Conservation (phyloP, 2,329 filamentous ascomycete genomes). For the Beauveria sp. region DNA sequence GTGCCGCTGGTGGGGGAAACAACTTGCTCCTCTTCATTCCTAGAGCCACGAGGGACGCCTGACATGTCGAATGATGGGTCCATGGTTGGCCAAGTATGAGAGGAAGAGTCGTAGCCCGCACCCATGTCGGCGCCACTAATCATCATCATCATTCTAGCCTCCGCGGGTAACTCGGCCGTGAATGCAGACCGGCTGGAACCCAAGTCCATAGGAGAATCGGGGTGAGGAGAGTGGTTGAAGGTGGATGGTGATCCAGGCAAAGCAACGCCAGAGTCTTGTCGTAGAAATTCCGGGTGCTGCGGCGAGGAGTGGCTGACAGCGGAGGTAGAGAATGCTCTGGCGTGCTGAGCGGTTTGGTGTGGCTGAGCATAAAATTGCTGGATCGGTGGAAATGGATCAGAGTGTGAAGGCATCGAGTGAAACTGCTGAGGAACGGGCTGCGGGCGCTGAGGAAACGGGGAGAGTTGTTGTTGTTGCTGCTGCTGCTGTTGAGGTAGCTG, state of each 20-base stretch:
- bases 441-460: not conserved
- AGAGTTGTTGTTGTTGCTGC: not conserved
- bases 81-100: conserved; percentile 12
- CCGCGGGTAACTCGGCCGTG: conserved; percentile 33
- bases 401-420: not conserved
- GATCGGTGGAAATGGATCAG: not conserved
- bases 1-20: not conserved
- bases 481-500: not conserved
- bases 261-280: conserved; percentile 3
- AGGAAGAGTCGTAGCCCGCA: conserved; percentile 16
- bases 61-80: conserved; percentile 4
- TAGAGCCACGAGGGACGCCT: not conserved
- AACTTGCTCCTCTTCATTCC: conserved; percentile 3
- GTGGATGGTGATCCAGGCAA: not conserved
- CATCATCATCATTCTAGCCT: conserved; percentile 36
- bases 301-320: not conserved
- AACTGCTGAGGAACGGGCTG: conserved; percentile 8
- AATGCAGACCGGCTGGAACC: conserved; percentile 28
- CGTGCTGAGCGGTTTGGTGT: not conserved
- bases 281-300: not conserved
- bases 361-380: not conserved
- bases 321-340: not conserved
- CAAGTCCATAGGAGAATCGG: conserved; percentile 15
- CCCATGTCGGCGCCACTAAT: conserved; percentile 22
- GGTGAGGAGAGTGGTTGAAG: conserved; percentile 9